Conservation (phyloP, 2,329 filamentous ascomycete species). For the Fusarium floridanum region DNA sequence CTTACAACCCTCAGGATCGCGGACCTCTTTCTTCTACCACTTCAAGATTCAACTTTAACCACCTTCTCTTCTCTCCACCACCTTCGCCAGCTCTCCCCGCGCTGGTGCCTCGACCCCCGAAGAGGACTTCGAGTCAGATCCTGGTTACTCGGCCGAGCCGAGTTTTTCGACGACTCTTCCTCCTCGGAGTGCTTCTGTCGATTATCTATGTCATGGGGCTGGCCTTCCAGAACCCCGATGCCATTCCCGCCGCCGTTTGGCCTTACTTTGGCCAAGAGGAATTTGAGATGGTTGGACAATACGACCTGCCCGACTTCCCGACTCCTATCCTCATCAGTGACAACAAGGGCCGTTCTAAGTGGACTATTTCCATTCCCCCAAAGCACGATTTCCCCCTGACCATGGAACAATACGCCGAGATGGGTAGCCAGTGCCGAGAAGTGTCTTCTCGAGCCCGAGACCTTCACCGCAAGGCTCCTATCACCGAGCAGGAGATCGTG, state of each 20-base stretch:
- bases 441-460: constrained; percentile 70
- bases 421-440: constrained; percentile 76
- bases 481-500: constrained; percentile 60
- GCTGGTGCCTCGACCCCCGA: constrained; percentile 70
- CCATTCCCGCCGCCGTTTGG: constrained; percentile 46
- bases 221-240: constrained; percentile 46
- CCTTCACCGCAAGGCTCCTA: constrained; percentile 52
- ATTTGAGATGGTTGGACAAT: constrained; percentile 76
- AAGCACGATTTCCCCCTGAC: constrained; percentile 75
- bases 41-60: constrained; percentile 74
- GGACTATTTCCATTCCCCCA: constrained; percentile 85
- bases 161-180: constrained; percentile 68
- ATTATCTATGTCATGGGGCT: constrained; percentile 62
- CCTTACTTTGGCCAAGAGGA: constrained; percentile 63
- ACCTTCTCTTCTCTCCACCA: constrained; percentile 75
- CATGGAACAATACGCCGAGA: constrained; percentile 74
- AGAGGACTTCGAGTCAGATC: constrained; percentile 68
- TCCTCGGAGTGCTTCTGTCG: constrained; percentile 63
- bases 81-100: constrained; percentile 80
- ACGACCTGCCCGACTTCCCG: constrained; percentile 76
- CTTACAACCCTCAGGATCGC: constrained; percentile 68
- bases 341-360: constrained; percentile 72
- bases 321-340: constrained; percentile 80
- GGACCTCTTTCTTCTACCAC: constrained; percentile 70
- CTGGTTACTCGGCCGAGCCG: constrained; percentile 65